Percentiles rank a stretch among this genome's conserved stretches.
Evolutionary conservation across 2,329 filamentous ascomycete species (phyloP).

Genomic region (Hypoxylon sp.): DNA sequence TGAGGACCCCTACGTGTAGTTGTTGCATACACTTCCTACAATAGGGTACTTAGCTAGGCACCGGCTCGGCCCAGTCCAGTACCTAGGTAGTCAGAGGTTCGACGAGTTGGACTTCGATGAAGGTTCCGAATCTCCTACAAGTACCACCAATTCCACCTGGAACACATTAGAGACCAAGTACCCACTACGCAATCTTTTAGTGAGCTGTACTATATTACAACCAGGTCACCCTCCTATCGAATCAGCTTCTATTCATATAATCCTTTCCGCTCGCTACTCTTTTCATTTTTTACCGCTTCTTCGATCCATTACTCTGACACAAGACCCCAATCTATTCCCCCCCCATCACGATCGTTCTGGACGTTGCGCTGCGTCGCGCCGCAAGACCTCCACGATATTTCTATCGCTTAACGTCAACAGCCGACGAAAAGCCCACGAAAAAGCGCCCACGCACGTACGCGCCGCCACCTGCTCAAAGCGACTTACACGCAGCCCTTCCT

Average conservation of each 20-base stretch:
- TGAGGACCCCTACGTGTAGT: conserved; percentile 30
- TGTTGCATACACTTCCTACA: conserved; percentile 27
- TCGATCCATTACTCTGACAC: conserved; percentile 43
- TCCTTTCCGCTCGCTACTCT: conserved; percentile 40
- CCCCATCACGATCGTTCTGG: conserved; percentile 45
- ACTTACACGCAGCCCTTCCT: conserved; percentile 34
- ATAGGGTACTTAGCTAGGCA: conserved; percentile 21
- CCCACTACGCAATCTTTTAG: conserved; percentile 48
- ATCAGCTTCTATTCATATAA: conserved; percentile 47
- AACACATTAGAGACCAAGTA: conserved; percentile 46
- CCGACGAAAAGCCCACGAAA: conserved; percentile 35
- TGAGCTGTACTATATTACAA: conserved; percentile 49
- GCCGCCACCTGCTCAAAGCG: conserved; percentile 16
- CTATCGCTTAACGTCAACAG: conserved; percentile 37
- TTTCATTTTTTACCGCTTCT: conserved; percentile 39
- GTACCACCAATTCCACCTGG: conserved; percentile 45
- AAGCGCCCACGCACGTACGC: conserved; percentile 26
- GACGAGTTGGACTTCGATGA: conserved; percentile 27
- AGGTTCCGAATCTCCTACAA: conserved; percentile 35
- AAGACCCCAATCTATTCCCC: conserved; percentile 36
- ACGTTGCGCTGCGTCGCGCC: conserved; percentile 38
- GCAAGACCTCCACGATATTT: conserved; percentile 40
- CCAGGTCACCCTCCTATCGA: conserved; percentile 42
- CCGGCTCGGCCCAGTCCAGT: conserved; percentile 34
- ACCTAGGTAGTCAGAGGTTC: conserved; percentile 4